Conservation (phyloP, 2,329 filamentous ascomycete species). For the Sphaerulina musiva region DNA sequence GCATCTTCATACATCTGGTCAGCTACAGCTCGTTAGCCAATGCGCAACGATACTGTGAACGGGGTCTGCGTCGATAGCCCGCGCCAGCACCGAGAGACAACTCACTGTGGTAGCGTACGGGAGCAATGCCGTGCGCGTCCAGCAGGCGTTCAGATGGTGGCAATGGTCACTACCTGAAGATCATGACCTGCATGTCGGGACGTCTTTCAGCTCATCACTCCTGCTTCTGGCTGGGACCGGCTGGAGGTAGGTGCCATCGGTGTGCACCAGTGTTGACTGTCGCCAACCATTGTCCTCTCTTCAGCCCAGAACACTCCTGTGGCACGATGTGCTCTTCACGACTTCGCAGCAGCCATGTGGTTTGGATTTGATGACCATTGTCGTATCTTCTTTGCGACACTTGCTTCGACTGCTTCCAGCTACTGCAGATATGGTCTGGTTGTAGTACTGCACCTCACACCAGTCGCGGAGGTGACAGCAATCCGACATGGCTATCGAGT, state of each 20-base stretch:
- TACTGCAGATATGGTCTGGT: constrained; percentile 1
- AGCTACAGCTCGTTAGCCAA: constrained; percentile 14
- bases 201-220: not conserved
- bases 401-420: constrained; percentile 6
- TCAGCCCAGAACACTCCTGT: constrained; percentile 5
- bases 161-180: constrained; percentile 4
- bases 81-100: constrained; percentile 3
- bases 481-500: constrained; percentile 13
- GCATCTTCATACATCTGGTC: constrained; percentile 11
- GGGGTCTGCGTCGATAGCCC: constrained; percentile 1
- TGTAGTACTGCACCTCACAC: constrained; percentile 4
- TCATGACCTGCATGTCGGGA: not conserved
- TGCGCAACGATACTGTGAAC: constrained; percentile 15
- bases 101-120: constrained; percentile 5
- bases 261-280: not conserved
- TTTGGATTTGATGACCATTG: constrained; percentile 3
- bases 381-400: constrained; percentile 9
- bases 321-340: constrained; percentile 7
- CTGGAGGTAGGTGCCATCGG: not conserved
- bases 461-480: constrained; percentile 10
- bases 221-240: not conserved
- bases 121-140: not conserved
- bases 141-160: constrained; percentile 4
- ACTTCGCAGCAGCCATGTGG: not conserved
- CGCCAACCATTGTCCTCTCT: not conserved